phyloP scores from a whole-genome alignment of 345 rosid species.

The Limnanthes douglasii region DNA sequence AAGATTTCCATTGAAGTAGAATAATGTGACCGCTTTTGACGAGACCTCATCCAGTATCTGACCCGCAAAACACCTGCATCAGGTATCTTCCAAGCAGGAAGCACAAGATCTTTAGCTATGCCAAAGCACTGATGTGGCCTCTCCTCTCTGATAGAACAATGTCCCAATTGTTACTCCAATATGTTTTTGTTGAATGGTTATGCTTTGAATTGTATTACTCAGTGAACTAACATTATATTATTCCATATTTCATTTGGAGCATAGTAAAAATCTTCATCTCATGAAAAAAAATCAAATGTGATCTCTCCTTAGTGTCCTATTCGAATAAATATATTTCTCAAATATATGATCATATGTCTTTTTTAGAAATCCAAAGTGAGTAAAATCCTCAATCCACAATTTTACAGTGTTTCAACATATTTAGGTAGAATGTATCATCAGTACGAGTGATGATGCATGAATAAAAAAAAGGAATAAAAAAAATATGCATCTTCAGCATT shows the following conservation, averaged over 20 bases:
- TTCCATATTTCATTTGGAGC: conserved; percentile 99
- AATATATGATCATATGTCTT: conserved; percentile 55
- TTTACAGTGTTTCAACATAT: conserved; percentile 37
- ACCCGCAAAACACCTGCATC: conserved; percentile 35
- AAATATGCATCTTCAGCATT: conserved; percentile 93
- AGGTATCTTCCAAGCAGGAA: conserved; percentile 97
- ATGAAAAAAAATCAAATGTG: conserved; percentile 96
- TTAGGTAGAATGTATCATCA: conserved; percentile 81
- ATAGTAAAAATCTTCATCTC: conserved; percentile 99
- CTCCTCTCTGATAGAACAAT: conserved; percentile 44
- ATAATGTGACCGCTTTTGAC: conserved; percentile 59
- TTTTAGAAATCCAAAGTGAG: conserved; percentile 75
- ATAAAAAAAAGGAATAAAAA: conserved; percentile 96
- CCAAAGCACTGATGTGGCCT: conserved; percentile 96
- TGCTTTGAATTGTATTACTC: conserved; percentile 98
- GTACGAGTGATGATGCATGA: conserved; percentile 90
- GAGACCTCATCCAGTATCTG: conserved; percentile 76
- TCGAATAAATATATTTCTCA: conserved; percentile 71
- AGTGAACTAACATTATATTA: conserved; percentile 94
- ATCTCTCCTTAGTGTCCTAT: conserved; percentile 74
- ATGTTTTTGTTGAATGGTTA: conserved; percentile 84
- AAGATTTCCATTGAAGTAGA: conserved; percentile 93
- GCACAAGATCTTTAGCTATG: conserved; percentile 83
- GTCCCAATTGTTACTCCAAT: conserved; percentile 85
- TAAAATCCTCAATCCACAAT: conserved; percentile 73